phyloP scores from a whole-genome alignment of 768 basidiomycete genomes.

The Dentipellis sp. region DNA sequence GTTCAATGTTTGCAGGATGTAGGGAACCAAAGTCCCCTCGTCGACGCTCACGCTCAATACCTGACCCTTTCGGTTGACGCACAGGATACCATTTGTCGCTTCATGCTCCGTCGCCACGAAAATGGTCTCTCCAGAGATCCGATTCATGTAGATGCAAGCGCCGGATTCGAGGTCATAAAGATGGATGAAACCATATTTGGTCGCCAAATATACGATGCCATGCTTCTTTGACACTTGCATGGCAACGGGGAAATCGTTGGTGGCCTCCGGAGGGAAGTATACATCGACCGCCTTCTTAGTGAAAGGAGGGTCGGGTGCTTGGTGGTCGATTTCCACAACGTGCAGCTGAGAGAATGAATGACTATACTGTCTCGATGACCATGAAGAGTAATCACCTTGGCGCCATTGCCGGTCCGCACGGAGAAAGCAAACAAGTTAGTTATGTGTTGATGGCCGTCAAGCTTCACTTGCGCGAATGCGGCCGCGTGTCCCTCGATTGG shows the following conservation, averaged over 20 bases:
- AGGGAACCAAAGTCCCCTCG: constrained; percentile 92
- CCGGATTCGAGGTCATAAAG: constrained; percentile 97
- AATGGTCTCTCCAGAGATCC: constrained; percentile 98
- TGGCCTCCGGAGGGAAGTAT: constrained; percentile 97
- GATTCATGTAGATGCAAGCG: constrained; percentile 99
- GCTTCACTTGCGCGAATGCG: constrained; percentile 85
- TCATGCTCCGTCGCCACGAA: constrained; percentile 98
- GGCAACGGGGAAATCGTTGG: constrained; percentile 97
- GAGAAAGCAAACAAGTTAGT: constrained; percentile 95
- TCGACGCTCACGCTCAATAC: constrained; percentile 95
- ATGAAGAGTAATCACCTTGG: constrained; percentile 59
- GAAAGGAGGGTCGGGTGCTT: constrained; percentile 86
- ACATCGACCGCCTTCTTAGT: constrained; percentile 97
- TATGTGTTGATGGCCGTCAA: constrained; percentile 76
- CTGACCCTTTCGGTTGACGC: constrained; percentile 99
- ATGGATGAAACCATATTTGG: constrained; percentile 99
- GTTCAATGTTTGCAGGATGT: constrained; percentile 87
- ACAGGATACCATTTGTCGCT: constrained; percentile 89
- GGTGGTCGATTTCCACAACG: constrained; percentile 96
- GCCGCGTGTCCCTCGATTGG: constrained; percentile 99
- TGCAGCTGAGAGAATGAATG: constrained; percentile 57
- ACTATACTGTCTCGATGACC: background rate
- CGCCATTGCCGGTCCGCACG: constrained; percentile 92
- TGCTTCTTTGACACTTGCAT: constrained; percentile 99
- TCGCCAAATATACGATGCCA: constrained; percentile 94